Conservation (phyloP, 1,284 basidiomycete genomes). For the Exobasidium rhododendri region DNA sequence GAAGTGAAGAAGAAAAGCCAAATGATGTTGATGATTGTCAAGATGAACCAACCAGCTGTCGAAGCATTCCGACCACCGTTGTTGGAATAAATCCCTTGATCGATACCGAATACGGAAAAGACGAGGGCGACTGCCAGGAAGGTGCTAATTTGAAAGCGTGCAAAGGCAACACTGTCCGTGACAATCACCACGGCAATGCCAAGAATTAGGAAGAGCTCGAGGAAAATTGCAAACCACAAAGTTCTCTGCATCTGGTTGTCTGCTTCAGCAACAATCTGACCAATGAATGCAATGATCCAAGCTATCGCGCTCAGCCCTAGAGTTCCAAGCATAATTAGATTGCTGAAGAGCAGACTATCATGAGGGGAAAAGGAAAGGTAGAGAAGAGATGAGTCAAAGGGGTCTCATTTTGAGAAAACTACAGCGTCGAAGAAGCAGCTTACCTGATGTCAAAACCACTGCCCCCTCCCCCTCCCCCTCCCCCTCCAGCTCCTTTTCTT, state of each 20-base stretch:
- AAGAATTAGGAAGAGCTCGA: conserved; percentile 75
- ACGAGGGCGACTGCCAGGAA: conserved; percentile 7
- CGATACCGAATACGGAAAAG: conserved; percentile 61
- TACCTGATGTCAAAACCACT: conserved; percentile 29
- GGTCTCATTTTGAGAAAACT: not conserved
- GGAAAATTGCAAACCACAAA: conserved; percentile 87
- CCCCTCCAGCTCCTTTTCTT: conserved; percentile 29
- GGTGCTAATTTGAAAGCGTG: conserved; percentile 58
- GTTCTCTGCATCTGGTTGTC: conserved; percentile 45
- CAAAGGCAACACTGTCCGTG: conserved; percentile 75
- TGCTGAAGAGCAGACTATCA: conserved; percentile 69
- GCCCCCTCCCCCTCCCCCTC: conserved; percentile 17
- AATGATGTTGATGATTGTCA: conserved; percentile 76
- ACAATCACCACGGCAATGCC: conserved; percentile 78
- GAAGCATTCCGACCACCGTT: conserved; percentile 60
- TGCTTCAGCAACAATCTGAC: conserved; percentile 57
- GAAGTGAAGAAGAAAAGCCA: conserved; percentile 96
- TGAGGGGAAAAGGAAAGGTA: not conserved
- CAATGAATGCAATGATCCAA: conserved; percentile 90
- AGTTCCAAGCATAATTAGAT: conserved; percentile 84
- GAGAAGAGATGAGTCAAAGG: not conserved
- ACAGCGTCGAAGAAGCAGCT: conserved; percentile 9
- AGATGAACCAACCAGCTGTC: conserved; percentile 88
- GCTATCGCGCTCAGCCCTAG: conserved; percentile 76
- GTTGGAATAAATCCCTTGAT: conserved; percentile 56